A percentile compares a stretch with the other conserved stretches of the same genome.
Evolutionary conservation across 1,284 basidiomycete species (phyloP).

Genomic region (Trichosporon sp.): DNA sequence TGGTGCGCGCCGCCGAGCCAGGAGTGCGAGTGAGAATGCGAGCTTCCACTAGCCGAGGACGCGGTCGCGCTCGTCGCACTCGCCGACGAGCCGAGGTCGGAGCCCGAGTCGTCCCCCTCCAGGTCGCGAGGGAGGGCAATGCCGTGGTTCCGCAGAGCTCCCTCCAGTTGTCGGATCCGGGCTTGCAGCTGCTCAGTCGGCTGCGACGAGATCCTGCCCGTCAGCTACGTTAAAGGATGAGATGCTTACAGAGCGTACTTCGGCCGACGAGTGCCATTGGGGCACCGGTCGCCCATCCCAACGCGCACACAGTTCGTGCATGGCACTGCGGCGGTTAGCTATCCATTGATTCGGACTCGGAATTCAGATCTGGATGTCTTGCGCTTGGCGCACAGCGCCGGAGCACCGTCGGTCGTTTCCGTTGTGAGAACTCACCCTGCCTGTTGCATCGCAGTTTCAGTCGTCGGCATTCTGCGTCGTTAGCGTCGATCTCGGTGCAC

Average conservation of each 20-base stretch:
- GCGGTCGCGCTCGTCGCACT: neutral
- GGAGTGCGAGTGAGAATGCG: slow-evolving; percentile 1
- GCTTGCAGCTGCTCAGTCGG: slow-evolving; percentile 15
- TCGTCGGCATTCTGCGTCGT: slow-evolving; percentile 14
- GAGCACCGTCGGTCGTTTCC: neutral
- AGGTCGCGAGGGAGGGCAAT: neutral
- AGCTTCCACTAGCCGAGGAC: neutral
- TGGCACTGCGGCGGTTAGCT: slow-evolving; percentile 9
- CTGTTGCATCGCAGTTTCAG: slow-evolving; percentile 18
- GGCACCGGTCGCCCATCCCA: slow-evolving; percentile 12
- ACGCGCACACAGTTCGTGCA: slow-evolving; percentile 13
- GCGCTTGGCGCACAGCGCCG: neutral
- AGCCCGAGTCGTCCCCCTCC: neutral
- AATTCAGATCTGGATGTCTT: neutral
- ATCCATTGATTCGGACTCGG: too few relatives aligned
- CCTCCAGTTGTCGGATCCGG: slow-evolving; percentile 3
- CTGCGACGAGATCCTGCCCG: slow-evolving; percentile 8
- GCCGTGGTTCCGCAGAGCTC: slow-evolving; percentile 4
- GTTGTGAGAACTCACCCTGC: neutral
- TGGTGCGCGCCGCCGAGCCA: neutral
- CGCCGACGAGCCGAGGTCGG: neutral
- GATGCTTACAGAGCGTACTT: slow-evolving; percentile 7
- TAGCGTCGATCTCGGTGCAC: neutral
- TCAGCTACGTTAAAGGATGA: neutral
- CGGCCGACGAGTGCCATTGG: slow-evolving; percentile 6